Evolutionary conservation across 1,284 basidiomycete genomes (phyloP).

Genomic region (Abortiporus biennis): DNA sequence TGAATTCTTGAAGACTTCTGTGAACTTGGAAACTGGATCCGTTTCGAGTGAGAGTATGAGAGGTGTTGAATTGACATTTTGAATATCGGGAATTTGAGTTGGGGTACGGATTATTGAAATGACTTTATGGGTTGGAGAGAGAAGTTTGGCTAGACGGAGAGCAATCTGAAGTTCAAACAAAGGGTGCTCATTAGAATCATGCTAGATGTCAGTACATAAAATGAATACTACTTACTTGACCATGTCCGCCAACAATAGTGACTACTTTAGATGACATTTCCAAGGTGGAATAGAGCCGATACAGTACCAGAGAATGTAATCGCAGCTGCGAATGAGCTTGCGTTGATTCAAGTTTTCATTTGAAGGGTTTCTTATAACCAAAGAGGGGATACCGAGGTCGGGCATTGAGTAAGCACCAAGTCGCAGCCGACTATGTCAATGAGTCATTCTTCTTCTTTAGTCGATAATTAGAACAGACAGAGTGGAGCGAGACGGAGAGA

Average conservation of each 20-base stretch:
- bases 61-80: constrained; percentile 36
- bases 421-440: too few species aligned
- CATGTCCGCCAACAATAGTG: constrained; percentile 46
- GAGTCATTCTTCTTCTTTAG: too few species aligned
- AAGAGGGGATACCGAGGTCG: too few species aligned
- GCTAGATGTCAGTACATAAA: not conserved
- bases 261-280: constrained; percentile 18
- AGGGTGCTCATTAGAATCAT: not conserved
- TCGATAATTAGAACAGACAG: too few species aligned
- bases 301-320: too few species aligned
- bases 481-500: too few species aligned
- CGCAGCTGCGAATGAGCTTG: too few species aligned
- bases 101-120: constrained; percentile 52
- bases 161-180: constrained; percentile 34
- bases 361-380: too few species aligned
- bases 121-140: constrained; percentile 38
- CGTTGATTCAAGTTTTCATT: too few species aligned
- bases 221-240: constrained; percentile 30
- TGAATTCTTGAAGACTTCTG: constrained; percentile 37
- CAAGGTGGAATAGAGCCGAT: too few species aligned
- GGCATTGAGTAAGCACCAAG: too few species aligned
- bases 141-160: constrained; percentile 44
- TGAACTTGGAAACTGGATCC: constrained; percentile 41
- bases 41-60: constrained; percentile 58
- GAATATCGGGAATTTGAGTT: constrained; percentile 43